Base-by-base conservation (phyloP, 345 rosid species). In the Citrus hindsii region DNA sequence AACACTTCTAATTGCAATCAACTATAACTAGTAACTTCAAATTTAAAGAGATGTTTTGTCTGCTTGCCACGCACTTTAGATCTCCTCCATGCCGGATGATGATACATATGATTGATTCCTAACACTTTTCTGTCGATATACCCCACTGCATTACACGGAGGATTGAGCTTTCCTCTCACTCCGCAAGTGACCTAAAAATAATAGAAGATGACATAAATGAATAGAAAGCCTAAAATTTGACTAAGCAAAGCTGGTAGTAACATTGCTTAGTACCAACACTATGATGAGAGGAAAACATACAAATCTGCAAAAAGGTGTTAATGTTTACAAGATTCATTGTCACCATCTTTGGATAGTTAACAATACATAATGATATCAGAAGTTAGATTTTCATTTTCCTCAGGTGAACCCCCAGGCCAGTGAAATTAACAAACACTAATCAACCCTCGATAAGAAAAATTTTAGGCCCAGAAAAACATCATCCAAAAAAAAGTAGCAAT, bases 131-230 rank as follows among this genome's bases (percentile, higher is more conserved):
- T 87, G 77, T 95, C 98, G 79, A 92, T 77, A 63, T 87, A 92
- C 75, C 97, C 98, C 70, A 84, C 94, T 37, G 94, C 98, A 79
- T 95, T 95, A 73, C 98, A 95, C 42, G 98, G 91, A 84, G 98
- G 94, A 79, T 90, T 86, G 38, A 95, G 82, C 74, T 89, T 90
- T 83, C 93, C 98, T 82, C 98, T 88, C 72, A 87, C 89, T 27
- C 87, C 88, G 77, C 98, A 95, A 56, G 82, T 38, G 63, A 95
- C 98, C 98, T 95, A 83, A 40, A 64, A 83, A 56, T 59, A 60
- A 58, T 25, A 66, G 12, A 24, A 67, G 10, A 2, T 67, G 16
- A 21, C 48, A 13, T 25, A 33, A 60, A 33, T 28, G 4, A 74
- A 60, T 27, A 63, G 46, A 75, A n/a, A 75, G 30, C 13, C 21